Percentiles rank a stretch among this genome's conserved stretches.
Evolutionary conservation across 768 basidiomycete species (phyloP).

Genomic region (Agrocybe praecox): DNA sequence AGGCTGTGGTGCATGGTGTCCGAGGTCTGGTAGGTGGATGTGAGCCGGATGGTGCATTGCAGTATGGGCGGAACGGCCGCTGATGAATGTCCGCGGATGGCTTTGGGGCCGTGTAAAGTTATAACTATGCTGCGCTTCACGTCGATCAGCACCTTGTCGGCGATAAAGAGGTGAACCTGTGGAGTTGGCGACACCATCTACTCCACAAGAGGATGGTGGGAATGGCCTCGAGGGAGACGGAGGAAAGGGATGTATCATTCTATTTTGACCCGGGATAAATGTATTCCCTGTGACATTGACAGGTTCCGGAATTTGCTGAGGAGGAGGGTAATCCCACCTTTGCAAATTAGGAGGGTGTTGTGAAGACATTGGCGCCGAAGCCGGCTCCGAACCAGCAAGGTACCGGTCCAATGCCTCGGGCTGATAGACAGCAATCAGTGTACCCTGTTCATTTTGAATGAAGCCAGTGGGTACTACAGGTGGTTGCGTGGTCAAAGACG

Average conservation of each 20-base stretch:
- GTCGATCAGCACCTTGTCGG: constrained; percentile 18
- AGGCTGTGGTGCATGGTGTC: constrained; percentile 15
- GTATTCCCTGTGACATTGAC: background rate
- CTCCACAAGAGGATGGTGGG: constrained; percentile 9
- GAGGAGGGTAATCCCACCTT: constrained; percentile 23
- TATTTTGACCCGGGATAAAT: constrained; percentile 2
- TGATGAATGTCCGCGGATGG: constrained; percentile 14
- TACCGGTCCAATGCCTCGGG: constrained; percentile 73
- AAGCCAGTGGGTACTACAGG: constrained; percentile 70
- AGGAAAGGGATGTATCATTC: constrained; percentile 11
- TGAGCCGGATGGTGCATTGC: constrained; percentile 17
- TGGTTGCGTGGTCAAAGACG: constrained; percentile 38
- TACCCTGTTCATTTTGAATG: constrained; percentile 72
- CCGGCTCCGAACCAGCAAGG: constrained; percentile 48
- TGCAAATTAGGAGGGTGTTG: constrained; percentile 5
- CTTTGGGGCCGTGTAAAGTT: constrained; percentile 13
- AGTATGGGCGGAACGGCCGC: constrained; percentile 17
- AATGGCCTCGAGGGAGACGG: constrained; percentile 13
- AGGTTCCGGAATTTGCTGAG: constrained; percentile 7
- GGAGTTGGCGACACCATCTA: constrained; percentile 10
- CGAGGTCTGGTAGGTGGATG: constrained; percentile 10
- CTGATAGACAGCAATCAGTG: constrained; percentile 70
- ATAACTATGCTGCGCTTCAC: constrained; percentile 17
- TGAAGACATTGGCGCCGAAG: constrained; percentile 19
- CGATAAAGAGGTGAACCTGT: constrained; percentile 18